Base-by-base conservation (phyloP, 2,329 filamentous ascomycete genomes). In the Thyridium curvatum region DNA sequence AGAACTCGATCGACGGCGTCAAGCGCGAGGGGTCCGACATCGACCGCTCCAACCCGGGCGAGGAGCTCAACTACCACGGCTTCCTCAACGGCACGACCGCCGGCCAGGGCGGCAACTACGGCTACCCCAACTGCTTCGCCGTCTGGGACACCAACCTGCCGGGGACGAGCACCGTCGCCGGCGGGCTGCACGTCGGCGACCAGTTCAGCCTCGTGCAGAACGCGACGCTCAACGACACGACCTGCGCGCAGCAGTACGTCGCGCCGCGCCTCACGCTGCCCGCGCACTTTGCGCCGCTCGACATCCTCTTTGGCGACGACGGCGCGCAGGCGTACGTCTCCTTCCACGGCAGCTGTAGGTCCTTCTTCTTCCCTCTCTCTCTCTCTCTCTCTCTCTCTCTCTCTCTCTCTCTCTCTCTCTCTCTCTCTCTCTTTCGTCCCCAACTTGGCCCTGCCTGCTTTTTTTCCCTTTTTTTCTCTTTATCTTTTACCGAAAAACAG, bases 11-110 rank as follows among this genome's bases (percentile, higher is more conserved):
- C 8, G 83, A 87, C 56, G 59, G 83, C 30, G 66, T 86, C 13
- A 59, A 60, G 12, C 70, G 83, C 26, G 59, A 69, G 35, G 74
- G 72, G 9, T 47, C 66, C n/a, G 78, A 84, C 43, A 71, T 86
- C 33, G 78, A 84, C 47, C 57, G 75, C 43, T 68, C 84, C 50
- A 88, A 88, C 51, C 84, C 84, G 0, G 84, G 71, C 13, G 84
- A 88, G 53, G 81, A 88, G 58, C 60, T 89, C 55, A 87, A 88
- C 58, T 86, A 77, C 55, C 76, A 84, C 43, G 83, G 84, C 4
- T 72, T 69, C 41, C 62, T 85, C 34, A 56, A 58, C 46, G 52
- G 54, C 18, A 53, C 52, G n/a, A 49, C 42, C 1, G 53, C 47
- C 15, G 18, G 42, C 16, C 53, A 55, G 41, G 59, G 56, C 15